phyloP scores from a whole-genome alignment of 345 rosid genomes.

The Linum tenue region DNA sequence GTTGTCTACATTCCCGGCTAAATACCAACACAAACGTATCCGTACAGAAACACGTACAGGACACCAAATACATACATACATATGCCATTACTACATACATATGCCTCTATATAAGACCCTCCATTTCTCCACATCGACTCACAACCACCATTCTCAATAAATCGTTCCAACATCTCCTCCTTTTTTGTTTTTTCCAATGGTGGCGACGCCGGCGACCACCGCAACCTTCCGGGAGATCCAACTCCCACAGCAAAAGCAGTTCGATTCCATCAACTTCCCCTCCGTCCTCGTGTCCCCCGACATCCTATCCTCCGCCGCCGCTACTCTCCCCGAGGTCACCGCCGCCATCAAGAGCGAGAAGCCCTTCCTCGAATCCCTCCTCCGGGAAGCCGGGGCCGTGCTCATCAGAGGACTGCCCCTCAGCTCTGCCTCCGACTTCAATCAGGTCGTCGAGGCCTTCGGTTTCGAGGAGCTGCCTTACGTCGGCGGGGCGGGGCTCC shows the following conservation, averaged over 20 bases:
- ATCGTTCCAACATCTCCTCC: no score
- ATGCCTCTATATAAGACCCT: no score
- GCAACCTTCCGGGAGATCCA: neutral
- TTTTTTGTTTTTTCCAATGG: no score
- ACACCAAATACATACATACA: no score
- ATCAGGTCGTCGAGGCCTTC: constrained; percentile 75
- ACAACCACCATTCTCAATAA: no score
- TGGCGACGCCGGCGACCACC: no score
- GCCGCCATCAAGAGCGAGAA: constrained; percentile 33
- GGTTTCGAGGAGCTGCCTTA: constrained; percentile 87
- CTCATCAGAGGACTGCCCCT: constrained; percentile 62
- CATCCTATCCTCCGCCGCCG: constrained; percentile 12
- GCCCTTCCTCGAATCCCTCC: constrained; percentile 46
- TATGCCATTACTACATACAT: no score
- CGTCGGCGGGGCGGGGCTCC: constrained; percentile 80
- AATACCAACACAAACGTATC: no score
- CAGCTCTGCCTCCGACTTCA: constrained; percentile 58
- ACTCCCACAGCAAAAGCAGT: neutral
- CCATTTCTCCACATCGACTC: no score
- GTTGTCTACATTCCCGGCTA: no score
- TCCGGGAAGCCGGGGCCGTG: constrained; percentile 55
- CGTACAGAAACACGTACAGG: no score
- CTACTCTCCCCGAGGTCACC: constrained; percentile 24
- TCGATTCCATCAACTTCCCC: constrained; percentile 44
- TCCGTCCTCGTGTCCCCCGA: constrained; percentile 35